Evolutionary conservation across 2,329 filamentous ascomycete genomes (phyloP).

Genomic region (Zymoseptoria pseudotritici): DNA sequence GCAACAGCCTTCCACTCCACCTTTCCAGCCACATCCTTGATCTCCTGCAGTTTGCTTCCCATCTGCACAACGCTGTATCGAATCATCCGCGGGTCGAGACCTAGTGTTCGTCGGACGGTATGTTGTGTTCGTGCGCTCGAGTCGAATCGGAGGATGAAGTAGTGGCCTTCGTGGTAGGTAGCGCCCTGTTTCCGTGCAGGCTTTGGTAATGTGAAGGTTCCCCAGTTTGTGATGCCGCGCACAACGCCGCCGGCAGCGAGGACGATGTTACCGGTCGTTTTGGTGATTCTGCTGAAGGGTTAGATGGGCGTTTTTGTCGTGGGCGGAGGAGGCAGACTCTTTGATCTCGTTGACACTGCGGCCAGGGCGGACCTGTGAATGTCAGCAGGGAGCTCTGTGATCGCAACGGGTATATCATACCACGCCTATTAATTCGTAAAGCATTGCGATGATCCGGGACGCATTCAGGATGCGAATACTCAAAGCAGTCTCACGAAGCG

Average conservation of each 20-base stretch:
- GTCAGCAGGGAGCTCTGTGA: constrained; percentile 8
- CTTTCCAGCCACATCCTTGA: constrained; percentile 48
- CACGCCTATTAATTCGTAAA: constrained; percentile 96
- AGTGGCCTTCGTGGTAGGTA: constrained; percentile 77
- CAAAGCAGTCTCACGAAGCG: background rate
- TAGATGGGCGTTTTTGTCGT: constrained; percentile 4
- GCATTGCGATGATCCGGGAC: constrained; percentile 48
- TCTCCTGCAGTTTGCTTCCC: constrained; percentile 57
- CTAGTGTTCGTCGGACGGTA: constrained; percentile 65
- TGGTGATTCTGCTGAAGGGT: constrained; percentile 62
- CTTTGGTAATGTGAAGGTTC: constrained; percentile 77
- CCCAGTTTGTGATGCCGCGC: constrained; percentile 92
- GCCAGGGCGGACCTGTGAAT: constrained; percentile 74
- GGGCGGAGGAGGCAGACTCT: constrained; percentile 58
- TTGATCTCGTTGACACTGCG: constrained; percentile 77
- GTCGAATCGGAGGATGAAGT: constrained; percentile 98
- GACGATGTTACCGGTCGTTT: constrained; percentile 73
- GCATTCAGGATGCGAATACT: background rate
- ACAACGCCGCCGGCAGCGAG: constrained; percentile 81
- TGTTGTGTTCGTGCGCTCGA: constrained; percentile 65
- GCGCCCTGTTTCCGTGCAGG: constrained; percentile 73
- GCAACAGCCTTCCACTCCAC: constrained; percentile 40
- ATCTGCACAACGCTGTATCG: constrained; percentile 81
- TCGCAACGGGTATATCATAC: constrained; percentile 46
- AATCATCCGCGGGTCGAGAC: constrained; percentile 84